Conservation (phyloP, 345 rosid species). For the Citrus reticulata region DNA sequence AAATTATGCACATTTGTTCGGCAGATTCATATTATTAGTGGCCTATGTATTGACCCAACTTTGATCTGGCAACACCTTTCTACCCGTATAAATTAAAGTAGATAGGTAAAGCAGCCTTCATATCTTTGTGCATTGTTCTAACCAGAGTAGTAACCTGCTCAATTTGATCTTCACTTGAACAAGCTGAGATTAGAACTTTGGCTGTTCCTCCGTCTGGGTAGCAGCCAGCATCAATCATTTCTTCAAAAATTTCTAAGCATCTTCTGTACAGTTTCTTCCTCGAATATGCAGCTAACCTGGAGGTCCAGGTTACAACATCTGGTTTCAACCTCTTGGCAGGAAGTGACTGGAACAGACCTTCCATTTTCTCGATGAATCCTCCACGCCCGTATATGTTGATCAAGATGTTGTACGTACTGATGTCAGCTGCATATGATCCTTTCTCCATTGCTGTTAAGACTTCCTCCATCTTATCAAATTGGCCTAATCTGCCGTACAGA, state of each 20-base stretch:
- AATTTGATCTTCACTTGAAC: constrained; percentile 69
- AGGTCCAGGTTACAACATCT: constrained; percentile 94
- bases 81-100: neutral
- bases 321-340: constrained; percentile 41
- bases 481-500: constrained; percentile 77
- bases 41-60: neutral
- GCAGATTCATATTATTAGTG: neutral
- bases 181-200: constrained; percentile 75
- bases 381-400: constrained; percentile 75
- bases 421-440: constrained; percentile 51
- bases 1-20: neutral
- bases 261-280: constrained; percentile 68
- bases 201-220: constrained; percentile 87
- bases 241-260: constrained; percentile 80
- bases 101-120: constrained; percentile 37
- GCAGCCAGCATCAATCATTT: constrained; percentile 86
- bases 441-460: constrained; percentile 57
- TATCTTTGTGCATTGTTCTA: constrained; percentile 72
- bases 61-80: neutral
- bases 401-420: constrained; percentile 84
- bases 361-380: constrained; percentile 69
- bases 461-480: constrained; percentile 72
- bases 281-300: constrained; percentile 72
- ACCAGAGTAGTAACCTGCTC: constrained; percentile 73
- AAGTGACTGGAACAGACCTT: constrained; percentile 48